Percentiles rank a stretch among this genome's conserved stretches.
Conservation (phyloP, 257 asterid species). For the Paraleonurus japonicus region DNA sequence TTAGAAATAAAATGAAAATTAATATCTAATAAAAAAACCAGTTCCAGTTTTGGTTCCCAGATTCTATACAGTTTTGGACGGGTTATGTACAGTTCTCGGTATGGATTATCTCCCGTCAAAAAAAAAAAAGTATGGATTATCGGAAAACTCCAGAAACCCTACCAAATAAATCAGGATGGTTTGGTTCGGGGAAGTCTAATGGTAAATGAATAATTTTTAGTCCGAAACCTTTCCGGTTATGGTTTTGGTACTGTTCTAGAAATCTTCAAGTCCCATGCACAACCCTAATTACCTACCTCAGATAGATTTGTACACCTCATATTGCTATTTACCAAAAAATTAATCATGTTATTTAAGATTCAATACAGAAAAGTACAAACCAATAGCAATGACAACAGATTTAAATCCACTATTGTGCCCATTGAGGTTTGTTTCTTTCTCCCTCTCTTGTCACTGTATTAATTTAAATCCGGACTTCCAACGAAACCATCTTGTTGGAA, state of each 20-base stretch:
- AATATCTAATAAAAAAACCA: too few relatives aligned
- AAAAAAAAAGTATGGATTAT: too few relatives aligned
- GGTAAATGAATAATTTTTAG: neutral
- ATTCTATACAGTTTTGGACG: too few relatives aligned
- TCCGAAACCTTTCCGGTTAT: neutral
- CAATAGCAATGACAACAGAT: neutral
- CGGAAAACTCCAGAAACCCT: too few relatives aligned
- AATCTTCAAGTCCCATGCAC: neutral
- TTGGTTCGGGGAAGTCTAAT: neutral
- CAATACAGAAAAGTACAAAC: neutral
- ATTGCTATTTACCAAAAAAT: conserved; percentile 2
- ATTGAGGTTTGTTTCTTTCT: neutral
- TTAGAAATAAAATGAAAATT: too few relatives aligned
- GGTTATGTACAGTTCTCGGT: too few relatives aligned
- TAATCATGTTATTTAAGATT: conserved; percentile 7
- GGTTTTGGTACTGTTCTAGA: neutral
- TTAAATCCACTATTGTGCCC: neutral
- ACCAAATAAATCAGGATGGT: neutral
- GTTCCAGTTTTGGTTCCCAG: too few relatives aligned
- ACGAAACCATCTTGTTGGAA: too few relatives aligned
- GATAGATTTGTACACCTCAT: neutral
- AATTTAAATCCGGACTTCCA: neutral
- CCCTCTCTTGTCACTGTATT: neutral
- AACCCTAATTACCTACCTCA: neutral
- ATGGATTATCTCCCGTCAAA: too few relatives aligned